Evolutionary conservation across 2,329 filamentous ascomycete genomes (phyloP), one percentile per base, ranked within the genome.

Genomic region (Chaetomium olivaceum): DNA sequence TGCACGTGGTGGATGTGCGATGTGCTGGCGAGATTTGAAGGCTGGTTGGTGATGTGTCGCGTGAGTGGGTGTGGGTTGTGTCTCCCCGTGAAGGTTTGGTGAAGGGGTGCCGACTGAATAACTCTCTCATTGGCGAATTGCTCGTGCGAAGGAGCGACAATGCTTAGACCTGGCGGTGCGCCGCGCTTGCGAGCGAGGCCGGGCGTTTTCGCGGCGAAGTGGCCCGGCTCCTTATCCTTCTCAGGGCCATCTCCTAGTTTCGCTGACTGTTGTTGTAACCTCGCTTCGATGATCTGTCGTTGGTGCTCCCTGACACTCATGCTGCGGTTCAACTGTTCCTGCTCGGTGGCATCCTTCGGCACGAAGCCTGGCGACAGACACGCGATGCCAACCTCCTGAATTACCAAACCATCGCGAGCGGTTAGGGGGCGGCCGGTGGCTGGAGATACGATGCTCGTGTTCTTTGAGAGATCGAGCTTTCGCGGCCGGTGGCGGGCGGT

Each of bases 281-380:
- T 87, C 43, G 92, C 89, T 79, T 98, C 95, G 72, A 99, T 99
- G 71, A 99, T 94, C 70, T 92, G 91, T 71, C 94, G 86, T 78
- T 99, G 95, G 76, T 97, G 92, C 71, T 99, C 94, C 69, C 93
- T 86, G 33, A 99, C 93, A 55, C 91, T 93, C 78, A 97, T 87
- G 78, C 95, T 98, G 71, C 94, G 88, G 79, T 98, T 93, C 61
- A 99, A 82, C 78, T 98, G 93, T 78, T 97, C 92, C 75, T 95
- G 90, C 92, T 97, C 96, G 23, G 91, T 86, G n/a, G 95, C 94
- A 77, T 99, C 93, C 73, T 98, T 91, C 19, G 95, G 98, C 71
- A 96, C 89, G 74, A 99, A 98, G 62, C 95, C 95, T 0, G 95
- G 95, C 2, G 95, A 98, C 63, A 99, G 83, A 74, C 95, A 99